Conservation (phyloP, 2,329 filamentous ascomycete genomes). For the Mycosphaerella arachidis region DNA sequence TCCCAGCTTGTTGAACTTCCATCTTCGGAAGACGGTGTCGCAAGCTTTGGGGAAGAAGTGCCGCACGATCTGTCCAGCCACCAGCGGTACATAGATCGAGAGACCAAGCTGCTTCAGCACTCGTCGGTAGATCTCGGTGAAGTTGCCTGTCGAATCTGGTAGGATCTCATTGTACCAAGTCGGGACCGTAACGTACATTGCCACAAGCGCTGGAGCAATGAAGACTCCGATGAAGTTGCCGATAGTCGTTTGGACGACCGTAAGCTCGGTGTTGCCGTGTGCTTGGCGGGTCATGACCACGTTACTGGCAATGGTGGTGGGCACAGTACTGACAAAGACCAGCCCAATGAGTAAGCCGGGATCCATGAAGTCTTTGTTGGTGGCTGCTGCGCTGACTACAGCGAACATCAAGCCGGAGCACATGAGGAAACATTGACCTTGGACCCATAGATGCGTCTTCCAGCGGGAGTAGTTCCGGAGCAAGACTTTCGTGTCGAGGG, state of each 20-base stretch:
- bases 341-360: constrained; percentile 63
- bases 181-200: constrained; percentile 54
- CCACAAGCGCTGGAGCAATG: constrained; percentile 59
- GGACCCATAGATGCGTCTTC: constrained; percentile 64
- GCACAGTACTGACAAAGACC: constrained; percentile 62
- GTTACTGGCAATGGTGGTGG: constrained; percentile 69
- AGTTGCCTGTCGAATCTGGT: constrained; percentile 48
- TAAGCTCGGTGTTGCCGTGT: constrained; percentile 52
- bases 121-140: constrained; percentile 59
- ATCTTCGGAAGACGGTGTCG: constrained; percentile 49
- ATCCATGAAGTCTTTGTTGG: constrained; percentile 52
- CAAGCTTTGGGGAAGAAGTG: constrained; percentile 52
- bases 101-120: constrained; percentile 66
- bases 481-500: constrained; percentile 60
- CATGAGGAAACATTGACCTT: constrained; percentile 62
- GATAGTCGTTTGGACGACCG: constrained; percentile 60
- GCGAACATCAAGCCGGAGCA: constrained; percentile 60
- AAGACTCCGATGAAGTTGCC: constrained; percentile 68
- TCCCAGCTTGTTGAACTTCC: constrained; percentile 43
- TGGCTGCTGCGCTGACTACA: constrained; percentile 50
- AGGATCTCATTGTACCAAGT: constrained; percentile 54
- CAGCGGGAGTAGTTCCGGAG: constrained; percentile 60
- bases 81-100: constrained; percentile 61
- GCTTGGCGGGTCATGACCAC: constrained; percentile 69
- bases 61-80: constrained; percentile 57